A percentile compares a stretch with the other conserved stretches of the same genome.
phyloP scores from a whole-genome alignment of 129 eudicot species.

The Flaveria trinervia region DNA sequence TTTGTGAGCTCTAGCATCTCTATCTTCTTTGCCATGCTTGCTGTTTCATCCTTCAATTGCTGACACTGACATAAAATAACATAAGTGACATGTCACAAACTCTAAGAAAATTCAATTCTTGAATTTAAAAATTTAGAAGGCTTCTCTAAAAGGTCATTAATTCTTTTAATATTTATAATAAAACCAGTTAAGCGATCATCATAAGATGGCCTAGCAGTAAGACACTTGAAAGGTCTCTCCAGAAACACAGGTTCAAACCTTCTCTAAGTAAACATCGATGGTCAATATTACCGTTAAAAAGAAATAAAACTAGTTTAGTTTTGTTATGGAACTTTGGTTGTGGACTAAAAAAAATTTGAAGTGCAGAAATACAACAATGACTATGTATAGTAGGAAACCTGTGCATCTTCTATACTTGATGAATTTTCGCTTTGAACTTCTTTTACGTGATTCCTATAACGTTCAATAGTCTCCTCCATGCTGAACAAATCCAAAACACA shows the following conservation, averaged over 20 bases:
- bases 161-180: no score
- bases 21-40: slow-evolving; percentile 71
- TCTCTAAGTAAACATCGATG: no score
- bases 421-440: slow-evolving; percentile 56
- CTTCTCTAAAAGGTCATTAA: not conserved
- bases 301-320: not conserved
- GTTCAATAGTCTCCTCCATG: slow-evolving; percentile 83
- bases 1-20: slow-evolving; percentile 68
- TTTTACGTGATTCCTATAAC: slow-evolving; percentile 61
- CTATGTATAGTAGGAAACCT: slow-evolving; percentile 38
- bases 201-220: no score
- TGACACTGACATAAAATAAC: slow-evolving; percentile 31
- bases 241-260: no score
- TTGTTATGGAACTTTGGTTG: not conserved
- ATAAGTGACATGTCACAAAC: not conserved
- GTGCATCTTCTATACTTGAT: slow-evolving; percentile 53
- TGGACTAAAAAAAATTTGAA: not conserved
- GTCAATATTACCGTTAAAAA: no score
- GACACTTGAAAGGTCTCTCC: no score
- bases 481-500: slow-evolving; percentile 42
- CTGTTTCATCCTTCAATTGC: slow-evolving; percentile 73
- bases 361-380: not conserved
- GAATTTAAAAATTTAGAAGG: not conserved
- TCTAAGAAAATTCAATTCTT: not conserved
- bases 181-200: not conserved